Base-by-base conservation (phyloP, 2,329 filamentous ascomycete genomes). In the Penicillium sp. region DNA sequence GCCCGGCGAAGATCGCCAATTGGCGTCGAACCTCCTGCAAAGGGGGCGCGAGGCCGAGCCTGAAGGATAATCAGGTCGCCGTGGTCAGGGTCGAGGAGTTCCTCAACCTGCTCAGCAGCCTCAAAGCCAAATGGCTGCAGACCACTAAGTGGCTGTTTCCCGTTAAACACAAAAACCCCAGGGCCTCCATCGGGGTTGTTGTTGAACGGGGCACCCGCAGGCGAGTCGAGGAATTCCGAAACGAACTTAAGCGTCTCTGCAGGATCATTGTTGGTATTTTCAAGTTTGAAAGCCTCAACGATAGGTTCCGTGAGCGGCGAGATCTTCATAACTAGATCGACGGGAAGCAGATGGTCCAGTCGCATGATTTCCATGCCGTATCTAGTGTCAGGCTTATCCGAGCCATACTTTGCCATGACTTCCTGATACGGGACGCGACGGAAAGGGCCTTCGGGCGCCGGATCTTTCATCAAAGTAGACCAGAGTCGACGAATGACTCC, bases 301-400 rank as follows among this genome's bases (percentile, higher is more conserved):
- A 88, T 82, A 0, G 93, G 92, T 7, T 89, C 76, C 2, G 85
- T 70, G 0, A 96, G 78, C 1, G 86, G 82, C 0, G 89, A 90
- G 58, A 97, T 91, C 84, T 92, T 97, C 70, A 83, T 80, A 45
- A 91, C 82, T 13, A 97, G 89, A 60, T 89, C 84, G 7, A 79
- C 72, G 8, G 87, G 84, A 4, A 91, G 80, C 60, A 90, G 77
- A 64, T 89, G 79, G 22, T 89, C 87, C 42, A 97, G 82, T 0
- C 82, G 82, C 56, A 80, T 82, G 63, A 96, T 91, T 85, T 92
- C 73, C 67, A 73, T 88, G 1, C 86, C 85, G 40, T 93, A 89
- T 19, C 95, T 87, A 10, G 94, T 80, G 73, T 99, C 95, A 4
- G 95, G 95, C 76, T 99, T 99, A 77, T 99, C 95, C 4, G 88